Percentiles rank a stretch among this genome's conserved stretches.
Evolutionary conservation across 768 basidiomycete genomes (phyloP).

Genomic region (Trametes sanguinea): DNA sequence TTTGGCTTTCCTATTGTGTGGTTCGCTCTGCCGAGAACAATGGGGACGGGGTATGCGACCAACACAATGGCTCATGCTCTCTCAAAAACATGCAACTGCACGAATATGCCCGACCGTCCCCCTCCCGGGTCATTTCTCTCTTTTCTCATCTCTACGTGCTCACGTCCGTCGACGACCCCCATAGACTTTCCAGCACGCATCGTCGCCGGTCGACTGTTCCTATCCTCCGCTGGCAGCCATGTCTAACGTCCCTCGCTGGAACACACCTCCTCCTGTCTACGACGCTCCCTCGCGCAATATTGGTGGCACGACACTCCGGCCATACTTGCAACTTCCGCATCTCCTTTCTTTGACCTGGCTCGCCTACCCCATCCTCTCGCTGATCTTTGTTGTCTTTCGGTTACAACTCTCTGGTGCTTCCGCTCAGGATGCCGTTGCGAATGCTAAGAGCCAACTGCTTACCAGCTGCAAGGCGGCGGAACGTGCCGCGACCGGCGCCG

Average conservation of each 20-base stretch:
- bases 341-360: slow-evolving; percentile 89
- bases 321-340: slow-evolving; percentile 83
- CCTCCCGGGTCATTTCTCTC: slow-evolving; percentile 22
- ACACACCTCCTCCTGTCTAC: slow-evolving; percentile 57
- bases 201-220: slow-evolving; percentile 34
- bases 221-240: slow-evolving; percentile 26
- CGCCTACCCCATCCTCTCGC: slow-evolving; percentile 86
- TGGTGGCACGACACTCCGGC: slow-evolving; percentile 51
- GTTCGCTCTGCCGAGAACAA: slow-evolving; percentile 16
- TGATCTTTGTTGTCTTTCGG: slow-evolving; percentile 85
- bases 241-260: slow-evolving; percentile 33
- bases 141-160: slow-evolving; percentile 1
- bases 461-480: slow-evolving; percentile 87
- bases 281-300: slow-evolving; percentile 45
- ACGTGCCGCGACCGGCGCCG: slow-evolving; percentile 74
- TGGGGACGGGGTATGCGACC: slow-evolving; percentile 18
- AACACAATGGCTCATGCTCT: slow-evolving; percentile 27
- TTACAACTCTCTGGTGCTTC: slow-evolving; percentile 72
- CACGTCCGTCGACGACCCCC: slow-evolving; percentile 28
- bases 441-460: slow-evolving; percentile 75
- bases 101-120: slow-evolving; percentile 10
- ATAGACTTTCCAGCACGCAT: slow-evolving; percentile 18
- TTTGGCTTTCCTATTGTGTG: slow-evolving; percentile 19
- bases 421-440: slow-evolving; percentile 64
- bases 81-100: slow-evolving; percentile 14